Base-by-base conservation (phyloP, 225 moss, liverwort and hornwort species). In the Pleurozium schreberi region DNA sequence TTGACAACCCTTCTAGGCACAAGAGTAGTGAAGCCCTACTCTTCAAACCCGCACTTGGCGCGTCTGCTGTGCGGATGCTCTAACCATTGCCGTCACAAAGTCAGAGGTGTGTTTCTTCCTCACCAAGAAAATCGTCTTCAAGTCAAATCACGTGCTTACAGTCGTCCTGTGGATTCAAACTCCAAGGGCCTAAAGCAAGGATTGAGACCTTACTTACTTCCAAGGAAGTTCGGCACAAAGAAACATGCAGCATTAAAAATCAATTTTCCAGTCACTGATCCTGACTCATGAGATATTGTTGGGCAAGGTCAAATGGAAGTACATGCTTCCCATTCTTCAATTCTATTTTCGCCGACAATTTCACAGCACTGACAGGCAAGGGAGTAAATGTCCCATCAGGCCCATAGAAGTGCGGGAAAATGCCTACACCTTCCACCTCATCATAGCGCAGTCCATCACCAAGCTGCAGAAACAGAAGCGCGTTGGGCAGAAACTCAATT, bases 381-480 rank as follows among this genome's bases (percentile, higher is more conserved):
- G 93, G 90, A 80, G 90, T 52, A 18, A 92, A 92, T 53, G 42
- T 47, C 28, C 89, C 92, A n/a, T 73, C 52, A 20, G 88, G 84
- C 63, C 96, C 95, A 83, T 95, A 95, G 77, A 92, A 94, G 86
- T 96, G 96, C 33, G 96, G 95, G 78, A 96, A 96, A 45, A 61
- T 42, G 66, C 90, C 85, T 14, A 91, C 77, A n/a, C 92, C 90
- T 84, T 92, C 78, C 30, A 92, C 93, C 74, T 85, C 68, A 66
- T 94, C 95, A 81, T 93, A 95, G 77, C 90, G 90, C 90, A 95
- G 87, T 78, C 91, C 90, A 90, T 92, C 92, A n/a, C 92, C 88
- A 19, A 96, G 88, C 93, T 95, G 88, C 87, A 80, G 36, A 67
- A 62, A 84, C 73, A 89, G 65, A 67, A 28, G 36, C 63, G 84